Percentiles rank a stretch among this genome's conserved stretches.
Evolutionary conservation across 176 grass and related monocot species (phyloP).

Genomic region (Otatea glauca): DNA sequence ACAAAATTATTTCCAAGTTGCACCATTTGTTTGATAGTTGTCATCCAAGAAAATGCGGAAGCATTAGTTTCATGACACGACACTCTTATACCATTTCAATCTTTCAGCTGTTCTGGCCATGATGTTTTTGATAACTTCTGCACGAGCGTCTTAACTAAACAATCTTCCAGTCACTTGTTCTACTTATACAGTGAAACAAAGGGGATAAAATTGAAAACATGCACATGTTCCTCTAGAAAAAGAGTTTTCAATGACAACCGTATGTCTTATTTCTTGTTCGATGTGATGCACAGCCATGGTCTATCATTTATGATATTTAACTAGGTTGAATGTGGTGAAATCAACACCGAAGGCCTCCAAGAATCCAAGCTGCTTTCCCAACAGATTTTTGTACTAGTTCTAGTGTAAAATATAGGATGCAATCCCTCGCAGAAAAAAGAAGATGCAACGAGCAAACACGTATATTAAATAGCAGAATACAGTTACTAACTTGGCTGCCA

Average conservation of each 20-base stretch:
- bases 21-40: neutral
- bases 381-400: neutral
- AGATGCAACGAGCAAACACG: neutral
- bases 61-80: neutral
- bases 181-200: neutral
- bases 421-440: neutral
- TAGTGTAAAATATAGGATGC: neutral
- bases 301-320: neutral
- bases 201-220: neutral
- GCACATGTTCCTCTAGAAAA: neutral
- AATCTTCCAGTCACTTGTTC: neutral
- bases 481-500: neutral
- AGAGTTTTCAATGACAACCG: neutral
- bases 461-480: neutral
- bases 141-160: neutral
- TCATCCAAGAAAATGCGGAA: neutral
- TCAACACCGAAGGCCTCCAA: neutral
- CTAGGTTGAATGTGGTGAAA: neutral
- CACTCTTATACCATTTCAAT: neutral
- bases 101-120: neutral
- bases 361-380: neutral
- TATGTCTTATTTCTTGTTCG: neutral
- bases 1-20: neutral
- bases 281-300: slow-evolving; percentile 3
- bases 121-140: neutral